These are phyloP conservation scores for Cryptococcus wingfieldii DNA, from an alignment of 1,284 basidiomycete genomes.

Conservation along the genomic window DNA sequence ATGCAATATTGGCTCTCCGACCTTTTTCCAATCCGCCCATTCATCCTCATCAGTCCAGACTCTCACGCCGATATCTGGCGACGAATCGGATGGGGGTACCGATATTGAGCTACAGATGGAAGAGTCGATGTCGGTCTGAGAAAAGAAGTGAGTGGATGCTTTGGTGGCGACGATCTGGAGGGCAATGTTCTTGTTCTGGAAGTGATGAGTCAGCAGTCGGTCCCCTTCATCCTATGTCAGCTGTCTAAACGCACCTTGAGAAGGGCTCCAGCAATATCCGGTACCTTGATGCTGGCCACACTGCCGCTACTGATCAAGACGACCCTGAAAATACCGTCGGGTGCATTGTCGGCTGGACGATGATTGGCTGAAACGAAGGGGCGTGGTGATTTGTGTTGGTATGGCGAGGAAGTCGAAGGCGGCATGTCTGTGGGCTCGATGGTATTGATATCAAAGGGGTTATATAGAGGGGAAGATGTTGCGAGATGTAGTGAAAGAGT, in stretches of 20 bases:
- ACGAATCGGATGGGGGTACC: background rate
- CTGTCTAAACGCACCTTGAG: conserved; percentile 55
- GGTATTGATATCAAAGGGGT: no score
- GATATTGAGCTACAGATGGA: conserved; percentile 15
- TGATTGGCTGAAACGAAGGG: conserved; percentile 37
- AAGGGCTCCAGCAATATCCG: conserved; percentile 76
- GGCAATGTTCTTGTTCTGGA: conserved; percentile 55
- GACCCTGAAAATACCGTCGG: conserved; percentile 56
- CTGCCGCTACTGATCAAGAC: conserved; percentile 85
- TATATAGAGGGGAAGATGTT: no score
- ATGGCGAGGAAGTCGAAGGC: no score
- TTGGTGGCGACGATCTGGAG: conserved; percentile 82
- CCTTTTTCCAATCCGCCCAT: conserved; percentile 68
- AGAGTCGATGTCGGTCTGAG: conserved; percentile 55
- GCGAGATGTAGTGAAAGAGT: no score
- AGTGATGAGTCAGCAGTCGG: conserved; percentile 7
- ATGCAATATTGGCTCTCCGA: conserved; percentile 91
- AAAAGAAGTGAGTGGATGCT: conserved; percentile 72
- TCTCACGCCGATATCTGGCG: conserved; percentile 52
- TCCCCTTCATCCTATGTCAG: conserved; percentile 20
- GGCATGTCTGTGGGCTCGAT: no score
- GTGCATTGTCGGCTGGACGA: conserved; percentile 13
- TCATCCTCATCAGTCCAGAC: conserved; percentile 91
- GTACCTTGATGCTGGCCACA: conserved; percentile 89
- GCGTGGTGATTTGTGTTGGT: conserved; percentile 7